phyloP scores from a whole-genome alignment of 179 eudicot species.

The Gypsophila paniculata region DNA sequence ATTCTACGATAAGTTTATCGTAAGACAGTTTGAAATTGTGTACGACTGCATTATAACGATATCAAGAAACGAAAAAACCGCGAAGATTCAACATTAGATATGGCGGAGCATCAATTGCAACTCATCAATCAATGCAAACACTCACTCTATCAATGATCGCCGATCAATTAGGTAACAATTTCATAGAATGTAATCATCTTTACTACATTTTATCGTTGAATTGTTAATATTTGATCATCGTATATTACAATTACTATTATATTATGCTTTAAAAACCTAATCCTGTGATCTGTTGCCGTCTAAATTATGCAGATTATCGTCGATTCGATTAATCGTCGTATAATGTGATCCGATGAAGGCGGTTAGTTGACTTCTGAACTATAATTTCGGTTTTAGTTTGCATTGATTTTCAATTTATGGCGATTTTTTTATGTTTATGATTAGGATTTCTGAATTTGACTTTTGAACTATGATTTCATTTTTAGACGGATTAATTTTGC shows the following conservation, averaged over 20 bases:
- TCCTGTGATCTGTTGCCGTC: not conserved
- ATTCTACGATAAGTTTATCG: too few species aligned
- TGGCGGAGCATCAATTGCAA: not conserved
- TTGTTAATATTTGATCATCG: not conserved
- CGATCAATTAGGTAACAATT: not conserved
- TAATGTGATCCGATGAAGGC: too few species aligned
- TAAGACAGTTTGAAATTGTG: too few species aligned
- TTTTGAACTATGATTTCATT: too few species aligned
- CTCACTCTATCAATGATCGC: not conserved
- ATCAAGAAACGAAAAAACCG: not conserved
- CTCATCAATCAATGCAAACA: not conserved
- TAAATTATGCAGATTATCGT: not conserved
- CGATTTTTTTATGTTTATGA: too few species aligned
- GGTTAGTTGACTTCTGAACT: not conserved
- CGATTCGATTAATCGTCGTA: not conserved
- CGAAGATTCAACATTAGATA: not conserved
- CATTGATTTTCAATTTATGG: not conserved
- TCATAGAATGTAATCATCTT: not conserved
- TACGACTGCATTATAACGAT: too few species aligned
- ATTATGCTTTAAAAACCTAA: not conserved
- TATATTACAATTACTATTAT: slow-evolving; percentile 1
- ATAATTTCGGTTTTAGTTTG: not conserved
- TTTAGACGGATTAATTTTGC: too few species aligned
- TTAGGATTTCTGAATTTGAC: too few species aligned
- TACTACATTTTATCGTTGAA: not conserved